These are phyloP conservation scores for Claviceps sp. DNA, from an alignment of 2,329 filamentous ascomycete genomes.

Conservation along the genomic window DNA sequence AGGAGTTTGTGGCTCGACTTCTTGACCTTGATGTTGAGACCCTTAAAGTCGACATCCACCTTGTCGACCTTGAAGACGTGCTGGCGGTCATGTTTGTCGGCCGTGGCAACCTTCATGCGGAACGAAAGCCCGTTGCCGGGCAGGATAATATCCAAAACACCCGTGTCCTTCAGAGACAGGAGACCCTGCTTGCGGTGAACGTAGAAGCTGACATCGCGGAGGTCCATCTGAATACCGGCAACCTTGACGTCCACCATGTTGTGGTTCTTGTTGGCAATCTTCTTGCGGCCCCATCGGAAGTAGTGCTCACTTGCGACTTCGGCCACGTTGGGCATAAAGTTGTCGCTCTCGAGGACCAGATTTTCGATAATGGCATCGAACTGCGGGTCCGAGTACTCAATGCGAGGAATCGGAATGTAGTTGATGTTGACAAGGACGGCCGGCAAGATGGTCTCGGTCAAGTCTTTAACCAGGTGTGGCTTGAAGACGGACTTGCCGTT, in stretches of 20 bases:
- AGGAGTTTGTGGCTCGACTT: slow-evolving; percentile 91
- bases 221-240: slow-evolving; percentile 83
- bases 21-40: slow-evolving; percentile 80
- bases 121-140: slow-evolving; percentile 82
- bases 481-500: slow-evolving; percentile 83
- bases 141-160: slow-evolving; percentile 78
- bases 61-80: slow-evolving; percentile 94
- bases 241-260: slow-evolving; percentile 75
- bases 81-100: slow-evolving; percentile 58
- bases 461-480: slow-evolving; percentile 78
- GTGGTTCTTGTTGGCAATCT: slow-evolving; percentile 64
- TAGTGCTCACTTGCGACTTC: slow-evolving; percentile 89
- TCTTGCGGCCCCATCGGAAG: slow-evolving; percentile 89
- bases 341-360: slow-evolving; percentile 87
- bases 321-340: slow-evolving; percentile 84
- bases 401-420: slow-evolving; percentile 86
- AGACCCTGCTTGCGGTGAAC: slow-evolving; percentile 92
- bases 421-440: slow-evolving; percentile 69
- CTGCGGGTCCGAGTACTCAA: slow-evolving; percentile 77
- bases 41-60: slow-evolving; percentile 67
- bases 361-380: slow-evolving; percentile 90
- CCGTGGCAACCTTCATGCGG: slow-evolving; percentile 76
- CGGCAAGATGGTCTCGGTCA: slow-evolving; percentile 78
- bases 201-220: slow-evolving; percentile 85
- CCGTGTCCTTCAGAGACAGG: slow-evolving; percentile 73